Evolutionary conservation across 2,329 filamentous ascomycete genomes (phyloP).

Genomic region (Ophioceras dolichostomum): DNA sequence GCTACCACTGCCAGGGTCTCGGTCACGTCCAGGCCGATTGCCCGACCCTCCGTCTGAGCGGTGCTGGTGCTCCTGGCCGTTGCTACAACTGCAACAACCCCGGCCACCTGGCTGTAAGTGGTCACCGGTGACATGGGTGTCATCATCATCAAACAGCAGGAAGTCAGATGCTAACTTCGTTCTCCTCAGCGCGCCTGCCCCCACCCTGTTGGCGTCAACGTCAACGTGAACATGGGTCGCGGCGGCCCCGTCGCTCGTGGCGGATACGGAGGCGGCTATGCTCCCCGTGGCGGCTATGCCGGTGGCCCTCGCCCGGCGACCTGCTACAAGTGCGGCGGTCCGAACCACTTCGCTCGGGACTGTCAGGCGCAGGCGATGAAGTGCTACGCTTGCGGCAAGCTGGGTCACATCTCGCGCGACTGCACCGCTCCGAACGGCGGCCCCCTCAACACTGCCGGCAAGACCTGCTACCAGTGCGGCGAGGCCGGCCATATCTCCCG

Average conservation of each 20-base stretch:
- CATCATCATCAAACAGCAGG: background rate
- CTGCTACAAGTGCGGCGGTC: constrained; percentile 68
- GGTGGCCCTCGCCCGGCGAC: constrained; percentile 57
- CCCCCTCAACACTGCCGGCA: constrained; percentile 87
- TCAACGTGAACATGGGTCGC: constrained; percentile 46
- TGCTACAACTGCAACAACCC: constrained; percentile 96
- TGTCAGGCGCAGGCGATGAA: constrained; percentile 99
- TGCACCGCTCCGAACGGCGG: constrained; percentile 96
- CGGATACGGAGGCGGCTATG: constrained; percentile 50
- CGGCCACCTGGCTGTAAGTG: constrained; percentile 76
- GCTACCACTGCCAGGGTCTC: constrained; percentile 98
- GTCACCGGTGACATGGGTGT: background rate
- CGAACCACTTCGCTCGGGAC: constrained; percentile 96
- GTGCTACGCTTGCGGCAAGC: constrained; percentile 93
- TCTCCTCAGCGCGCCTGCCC: constrained; percentile 62
- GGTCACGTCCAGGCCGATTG: constrained; percentile 98
- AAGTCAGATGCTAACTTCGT: constrained; percentile 2
- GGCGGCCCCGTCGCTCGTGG: constrained; percentile 54
- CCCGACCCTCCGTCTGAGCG: constrained; percentile 87
- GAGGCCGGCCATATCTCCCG: constrained; percentile 93
- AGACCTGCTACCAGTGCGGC: constrained; percentile 97
- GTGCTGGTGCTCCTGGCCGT: constrained; percentile 66
- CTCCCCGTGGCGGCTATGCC: constrained; percentile 59
- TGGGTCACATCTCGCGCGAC: constrained; percentile 85
- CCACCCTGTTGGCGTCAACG: constrained; percentile 50